Evolutionary conservation across 2,329 filamentous ascomycete species (phyloP).

Genomic region (Cryphonectria naterciae): DNA sequence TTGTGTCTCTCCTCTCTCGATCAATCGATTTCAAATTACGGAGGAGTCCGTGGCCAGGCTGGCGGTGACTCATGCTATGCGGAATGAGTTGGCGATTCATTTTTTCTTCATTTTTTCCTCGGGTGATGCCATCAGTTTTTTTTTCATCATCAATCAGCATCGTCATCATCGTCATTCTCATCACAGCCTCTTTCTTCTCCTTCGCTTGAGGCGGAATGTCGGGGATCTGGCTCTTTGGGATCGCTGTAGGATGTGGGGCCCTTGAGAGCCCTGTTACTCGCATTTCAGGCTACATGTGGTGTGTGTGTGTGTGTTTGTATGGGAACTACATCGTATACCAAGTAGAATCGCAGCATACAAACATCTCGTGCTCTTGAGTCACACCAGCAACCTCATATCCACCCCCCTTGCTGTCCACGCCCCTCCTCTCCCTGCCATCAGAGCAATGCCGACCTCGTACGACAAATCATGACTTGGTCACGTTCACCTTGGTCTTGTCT

Average conservation of each 20-base stretch:
- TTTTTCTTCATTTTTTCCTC: not conserved
- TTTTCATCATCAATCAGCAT: too few relatives aligned
- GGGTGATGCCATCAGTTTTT: too few relatives aligned
- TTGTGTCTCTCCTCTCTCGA: not conserved
- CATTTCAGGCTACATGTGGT: not conserved
- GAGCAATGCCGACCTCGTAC: not conserved
- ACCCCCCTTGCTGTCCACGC: not conserved
- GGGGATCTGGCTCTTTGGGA: not conserved
- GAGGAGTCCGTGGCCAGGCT: not conserved
- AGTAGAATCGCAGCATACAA: not conserved
- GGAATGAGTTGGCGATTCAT: not conserved
- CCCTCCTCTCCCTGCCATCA: not conserved
- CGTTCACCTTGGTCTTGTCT: conserved; percentile 43
- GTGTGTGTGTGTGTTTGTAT: not conserved
- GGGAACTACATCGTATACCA: not conserved
- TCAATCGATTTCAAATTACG: not conserved
- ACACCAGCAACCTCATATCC: not conserved
- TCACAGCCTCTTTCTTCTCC: not conserved
- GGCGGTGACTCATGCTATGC: conserved; percentile 8
- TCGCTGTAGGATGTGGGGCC: not conserved
- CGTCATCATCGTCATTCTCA: not conserved
- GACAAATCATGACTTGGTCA: conserved; percentile 26
- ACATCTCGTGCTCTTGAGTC: not conserved
- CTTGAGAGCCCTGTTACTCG: not conserved
- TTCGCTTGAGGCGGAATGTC: not conserved